phyloP scores from a whole-genome alignment of 1,284 basidiomycete species.

The Ceratobasidium sp. region DNA sequence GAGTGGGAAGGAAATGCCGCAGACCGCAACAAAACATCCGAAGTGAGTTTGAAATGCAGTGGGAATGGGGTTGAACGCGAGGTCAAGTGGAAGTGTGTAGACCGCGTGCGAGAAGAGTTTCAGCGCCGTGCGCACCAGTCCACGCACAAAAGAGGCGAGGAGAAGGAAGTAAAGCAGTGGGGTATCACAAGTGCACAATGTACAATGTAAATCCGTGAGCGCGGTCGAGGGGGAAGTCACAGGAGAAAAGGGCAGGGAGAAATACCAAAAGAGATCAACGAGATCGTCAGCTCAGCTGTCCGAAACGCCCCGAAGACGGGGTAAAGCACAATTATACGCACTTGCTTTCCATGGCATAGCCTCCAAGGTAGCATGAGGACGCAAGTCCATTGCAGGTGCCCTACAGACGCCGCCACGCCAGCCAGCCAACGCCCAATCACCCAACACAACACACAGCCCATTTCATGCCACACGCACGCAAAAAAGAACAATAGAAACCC shows the following conservation, averaged over 20 bases:
- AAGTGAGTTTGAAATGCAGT: no score
- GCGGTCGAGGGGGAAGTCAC: constrained; percentile 3
- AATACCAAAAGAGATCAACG: neutral
- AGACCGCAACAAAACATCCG: no score
- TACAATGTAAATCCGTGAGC: no score
- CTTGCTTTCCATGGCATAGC: constrained; percentile 57
- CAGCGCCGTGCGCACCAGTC: constrained; percentile 13
- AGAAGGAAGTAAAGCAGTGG: neutral
- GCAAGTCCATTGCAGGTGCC: constrained; percentile 76
- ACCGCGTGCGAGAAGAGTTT: constrained; percentile 28
- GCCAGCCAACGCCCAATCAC: no score
- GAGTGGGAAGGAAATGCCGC: no score
- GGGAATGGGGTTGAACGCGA: no score
- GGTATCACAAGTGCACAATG: no score
- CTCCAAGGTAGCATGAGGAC: constrained; percentile 60
- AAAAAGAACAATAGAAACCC: constrained; percentile 2
- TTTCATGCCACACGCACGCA: neutral
- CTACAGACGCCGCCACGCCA: constrained; percentile 59
- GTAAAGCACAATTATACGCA: constrained; percentile 31
- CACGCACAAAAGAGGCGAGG: neutral
- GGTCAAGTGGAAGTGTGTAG: no score
- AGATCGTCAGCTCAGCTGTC: neutral
- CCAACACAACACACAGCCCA: neutral
- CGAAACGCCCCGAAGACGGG: constrained; percentile 11
- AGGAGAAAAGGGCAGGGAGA: neutral